Percentiles rank a stretch among this genome's conserved stretches.
Evolutionary conservation across 306 rosid species (phyloP).

Genomic region (Oemleria cerasiformis): DNA sequence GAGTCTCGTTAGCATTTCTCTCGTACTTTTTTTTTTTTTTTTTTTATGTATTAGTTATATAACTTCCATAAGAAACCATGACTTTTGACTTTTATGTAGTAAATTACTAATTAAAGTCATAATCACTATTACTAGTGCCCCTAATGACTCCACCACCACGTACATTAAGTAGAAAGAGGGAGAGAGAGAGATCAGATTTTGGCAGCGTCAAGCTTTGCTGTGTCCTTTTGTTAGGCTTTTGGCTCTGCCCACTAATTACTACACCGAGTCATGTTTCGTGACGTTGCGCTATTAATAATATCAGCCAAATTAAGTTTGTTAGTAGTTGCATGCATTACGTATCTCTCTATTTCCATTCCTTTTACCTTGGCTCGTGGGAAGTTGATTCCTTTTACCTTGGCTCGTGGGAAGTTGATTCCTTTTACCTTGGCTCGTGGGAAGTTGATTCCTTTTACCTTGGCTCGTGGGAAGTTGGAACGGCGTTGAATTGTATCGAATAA

Average conservation of each 20-base stretch:
- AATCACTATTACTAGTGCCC: not conserved
- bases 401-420: too few species aligned
- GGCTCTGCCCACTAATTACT: not conserved
- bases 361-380: too few species aligned
- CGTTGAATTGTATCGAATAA: too few species aligned
- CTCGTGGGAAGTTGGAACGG: too few species aligned
- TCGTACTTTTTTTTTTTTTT: too few species aligned
- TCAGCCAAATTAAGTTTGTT: not conserved
- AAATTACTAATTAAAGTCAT: too few species aligned
- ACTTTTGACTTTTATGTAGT: not conserved
- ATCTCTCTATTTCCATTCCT: too few species aligned
- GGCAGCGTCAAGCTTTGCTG: not conserved
- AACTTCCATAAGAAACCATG: not conserved
- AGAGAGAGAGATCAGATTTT: not conserved
- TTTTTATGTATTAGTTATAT: not conserved
- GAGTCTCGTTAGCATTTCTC: too few species aligned
- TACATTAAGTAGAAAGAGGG: not conserved
- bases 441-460: too few species aligned
- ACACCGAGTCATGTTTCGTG: not conserved
- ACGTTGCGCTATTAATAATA: not conserved
- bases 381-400: too few species aligned
- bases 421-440: too few species aligned
- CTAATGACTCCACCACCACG: constrained; percentile 3
- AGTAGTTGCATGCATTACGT: not conserved
- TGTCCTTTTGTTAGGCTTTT: not conserved